Base-by-base conservation (phyloP, 345 rosid genomes). In the Brassica juncea region DNA sequence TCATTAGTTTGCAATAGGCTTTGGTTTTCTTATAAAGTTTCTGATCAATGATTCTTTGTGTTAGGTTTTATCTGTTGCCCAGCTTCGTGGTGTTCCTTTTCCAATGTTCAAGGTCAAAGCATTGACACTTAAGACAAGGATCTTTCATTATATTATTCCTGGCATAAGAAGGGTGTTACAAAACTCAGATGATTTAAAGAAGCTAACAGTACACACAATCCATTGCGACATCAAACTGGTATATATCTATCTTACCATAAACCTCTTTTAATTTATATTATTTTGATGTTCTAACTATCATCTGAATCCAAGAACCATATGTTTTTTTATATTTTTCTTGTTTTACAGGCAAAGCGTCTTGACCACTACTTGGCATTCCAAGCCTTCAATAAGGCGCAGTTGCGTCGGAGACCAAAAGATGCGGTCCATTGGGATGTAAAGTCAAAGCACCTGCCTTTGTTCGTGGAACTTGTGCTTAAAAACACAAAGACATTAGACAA, bases 401-500 rank as follows among this genome's bases (percentile, higher is more conserved):
- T 49, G 57, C 14, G 55, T 1, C 39, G 25, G 66, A 54, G 15
- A 70, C 10, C 63, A 32, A 19, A 16, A 54, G 49, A 70, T 31
- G 47, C 42, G 14, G 75, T 23, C 25, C 3, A 30, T 35, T 37
- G 66, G 63, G 9, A 10, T 70, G 1, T 35, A 7, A 4, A 58
- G 66, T 12, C 66, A 35, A 71, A 58, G 25, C 66, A 58, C 30
- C 42, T 71, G 54, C 10, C 3, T 57, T 21, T 47, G 4, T 57
- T 71, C 32, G 44, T 71, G 30, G 11, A 57, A 32, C 10, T 55
- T 19, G 8, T 71, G 74, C 12, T 68, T 58, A 71, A 71, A 57
- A 71, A 71, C 66, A 71, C 54, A 35, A 23, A 57, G 34, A 12
- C 32, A 12, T 35, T 58, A 71, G 74, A 58, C 3, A 57, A 71